These are phyloP conservation scores for Diplodia mutila DNA, from an alignment of 2,329 filamentous ascomycete species.

Conservation along the genomic window DNA sequence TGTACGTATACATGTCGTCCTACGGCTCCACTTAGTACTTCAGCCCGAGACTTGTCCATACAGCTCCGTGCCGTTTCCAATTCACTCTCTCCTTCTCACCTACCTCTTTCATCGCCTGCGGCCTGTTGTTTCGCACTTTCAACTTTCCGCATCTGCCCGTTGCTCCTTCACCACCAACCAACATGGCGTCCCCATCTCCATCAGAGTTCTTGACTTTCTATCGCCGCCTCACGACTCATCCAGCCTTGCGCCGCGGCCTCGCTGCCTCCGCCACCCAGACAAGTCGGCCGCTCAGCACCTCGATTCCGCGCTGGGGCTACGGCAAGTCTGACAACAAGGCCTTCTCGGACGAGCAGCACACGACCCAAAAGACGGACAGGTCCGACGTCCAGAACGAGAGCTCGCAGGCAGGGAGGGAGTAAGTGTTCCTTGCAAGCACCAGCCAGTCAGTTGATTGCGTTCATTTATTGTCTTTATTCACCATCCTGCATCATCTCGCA, in stretches of 20 bases:
- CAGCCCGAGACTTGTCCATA: conserved; percentile 2
- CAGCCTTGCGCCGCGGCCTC: conserved; percentile 24
- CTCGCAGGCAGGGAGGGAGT: conserved; percentile 39
- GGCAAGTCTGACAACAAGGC: conserved; percentile 34
- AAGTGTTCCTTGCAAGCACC: conserved; percentile 28
- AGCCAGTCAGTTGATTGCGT: background rate
- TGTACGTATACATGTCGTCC: background rate
- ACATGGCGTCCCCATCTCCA: conserved; percentile 40
- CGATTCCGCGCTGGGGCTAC: conserved; percentile 28
- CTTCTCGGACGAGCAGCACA: conserved; percentile 36
- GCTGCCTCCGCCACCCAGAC: conserved; percentile 30
- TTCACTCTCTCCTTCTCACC: background rate
- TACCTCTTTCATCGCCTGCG: background rate
- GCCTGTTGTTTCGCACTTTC: background rate
- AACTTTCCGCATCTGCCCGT: background rate
- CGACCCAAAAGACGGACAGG: conserved; percentile 40
- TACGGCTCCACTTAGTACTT: background rate
- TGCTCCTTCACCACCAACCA: conserved; percentile 23
- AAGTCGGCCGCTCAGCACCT: conserved; percentile 29
- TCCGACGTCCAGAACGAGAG: conserved; percentile 42
- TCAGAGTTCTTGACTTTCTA: conserved; percentile 47
- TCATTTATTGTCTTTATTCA: background rate
- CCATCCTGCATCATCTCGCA: background rate
- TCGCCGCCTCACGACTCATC: conserved; percentile 34
- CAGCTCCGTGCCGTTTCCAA: background rate